Base-by-base conservation (phyloP, 352 stramenopile genomes). In the Globisporangium viniferum region DNA sequence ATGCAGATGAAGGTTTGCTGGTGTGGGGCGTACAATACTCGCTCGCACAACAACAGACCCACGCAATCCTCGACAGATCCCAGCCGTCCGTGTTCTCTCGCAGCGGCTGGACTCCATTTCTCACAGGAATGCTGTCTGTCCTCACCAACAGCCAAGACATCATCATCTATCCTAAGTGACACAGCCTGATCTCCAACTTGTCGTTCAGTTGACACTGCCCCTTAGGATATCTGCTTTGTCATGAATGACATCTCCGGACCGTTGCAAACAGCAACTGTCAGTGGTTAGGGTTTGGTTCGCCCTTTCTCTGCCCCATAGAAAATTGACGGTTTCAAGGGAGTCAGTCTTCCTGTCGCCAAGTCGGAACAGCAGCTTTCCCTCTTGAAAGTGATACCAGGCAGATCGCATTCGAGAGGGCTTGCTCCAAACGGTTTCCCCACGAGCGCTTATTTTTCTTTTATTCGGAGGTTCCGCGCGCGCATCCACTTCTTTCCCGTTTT, bases 391-490 rank as follows among this genome's bases (percentile, higher is more conserved):
- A 61, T 61, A 29, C 31, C 27, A 12, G 14, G 1, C 3, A 27
- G 7, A 61, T 46, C 55, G 7, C 0, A 18, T 61, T 61, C 7
- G 5, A 61, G 55, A 46, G 55, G 55, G 31, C 10, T 41, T 14
- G 12, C 18, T 22, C 7, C 55, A 44, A 27, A 6, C 14, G 29
- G 14, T 27, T 31, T 41, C n/a, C 35, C 14, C 31, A 59, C 46
- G 15, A 7, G 15, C 12, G 7, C 18, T 55, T 53, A 55, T 56
- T 66, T 80, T 74, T 71, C 70, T 78, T 80, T 76, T 73, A 81
- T 81, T 81, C 75, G 75, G 75, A 81, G 75, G 75, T 77, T 77
- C 70, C 64, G 64, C 69, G 73, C 62, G 65, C 69, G 73, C 62
- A 27, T 56, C 66, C 64, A 69, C 44, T 57, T 69, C 64, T 35